Percentiles rank a stretch among this genome's conserved stretches.
Conservation (phyloP, 768 basidiomycete species). For the Fomitopsis serialis region DNA sequence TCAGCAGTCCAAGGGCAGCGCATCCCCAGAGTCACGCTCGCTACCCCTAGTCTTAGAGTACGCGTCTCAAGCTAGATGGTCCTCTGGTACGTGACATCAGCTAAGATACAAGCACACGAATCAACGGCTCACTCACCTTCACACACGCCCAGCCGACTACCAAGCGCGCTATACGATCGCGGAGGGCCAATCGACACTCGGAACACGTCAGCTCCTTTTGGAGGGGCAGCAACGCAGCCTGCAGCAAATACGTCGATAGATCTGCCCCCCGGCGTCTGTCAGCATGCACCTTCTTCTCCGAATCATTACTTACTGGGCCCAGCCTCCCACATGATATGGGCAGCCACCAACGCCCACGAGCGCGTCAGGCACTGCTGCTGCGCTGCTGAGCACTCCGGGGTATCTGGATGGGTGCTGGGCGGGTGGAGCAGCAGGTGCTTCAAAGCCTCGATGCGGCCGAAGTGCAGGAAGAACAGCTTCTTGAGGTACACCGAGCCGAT, state of each 20-base stretch:
- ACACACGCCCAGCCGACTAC: background rate
- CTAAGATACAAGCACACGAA: too few species aligned
- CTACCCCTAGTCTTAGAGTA: too few species aligned
- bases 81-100: too few species aligned
- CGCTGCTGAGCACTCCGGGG: slow-evolving; percentile 9
- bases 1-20: too few species aligned
- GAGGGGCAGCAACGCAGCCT: slow-evolving; percentile 64
- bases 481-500: slow-evolving; percentile 39
- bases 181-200: slow-evolving; percentile 41
- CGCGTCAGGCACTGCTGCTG: slow-evolving; percentile 20
- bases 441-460: slow-evolving; percentile 30
- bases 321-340: slow-evolving; percentile 23
- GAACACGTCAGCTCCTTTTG: slow-evolving; percentile 65
- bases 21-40: too few species aligned
- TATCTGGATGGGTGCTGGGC: slow-evolving; percentile 20
- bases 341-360: slow-evolving; percentile 24
- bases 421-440: slow-evolving; percentile 20
- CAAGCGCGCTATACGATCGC: background rate
- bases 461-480: slow-evolving; percentile 32
- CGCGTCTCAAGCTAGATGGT: too few species aligned
- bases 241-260: slow-evolving; percentile 65
- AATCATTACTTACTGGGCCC: slow-evolving; percentile 26
- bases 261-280: too few species aligned
- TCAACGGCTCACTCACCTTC: background rate
- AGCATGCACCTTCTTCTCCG: too few species aligned